These are phyloP conservation scores for Populus hybrid DNA, from an alignment of 441 rosid genomes.

Conservation along the genomic window DNA sequence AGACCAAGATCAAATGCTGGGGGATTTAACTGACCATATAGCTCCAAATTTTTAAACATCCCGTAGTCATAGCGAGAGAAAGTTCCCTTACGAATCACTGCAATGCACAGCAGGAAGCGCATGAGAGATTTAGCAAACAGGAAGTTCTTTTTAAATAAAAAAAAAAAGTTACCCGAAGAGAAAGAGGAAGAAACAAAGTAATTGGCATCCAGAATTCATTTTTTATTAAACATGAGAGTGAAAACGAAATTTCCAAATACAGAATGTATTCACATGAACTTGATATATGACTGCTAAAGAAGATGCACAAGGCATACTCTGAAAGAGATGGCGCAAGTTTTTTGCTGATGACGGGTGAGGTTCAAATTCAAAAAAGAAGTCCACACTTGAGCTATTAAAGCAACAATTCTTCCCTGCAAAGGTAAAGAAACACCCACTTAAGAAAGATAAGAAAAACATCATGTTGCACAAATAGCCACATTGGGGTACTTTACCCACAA, in stretches of 20 bases:
- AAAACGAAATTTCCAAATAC: background rate
- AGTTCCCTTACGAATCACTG: conserved; percentile 90
- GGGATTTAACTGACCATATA: conserved; percentile 56
- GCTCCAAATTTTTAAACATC: conserved; percentile 47
- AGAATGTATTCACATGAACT: conserved; percentile 1
- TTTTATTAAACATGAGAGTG: background rate
- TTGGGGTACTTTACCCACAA: background rate
- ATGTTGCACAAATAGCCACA: background rate
- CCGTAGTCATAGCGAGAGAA: conserved; percentile 81
- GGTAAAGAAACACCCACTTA: background rate
- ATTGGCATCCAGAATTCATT: background rate
- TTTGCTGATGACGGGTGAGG: conserved; percentile 91
- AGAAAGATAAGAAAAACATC: background rate
- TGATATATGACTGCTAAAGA: conserved; percentile 5
- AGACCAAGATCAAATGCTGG: conserved; percentile 60
- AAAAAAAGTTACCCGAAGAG: background rate
- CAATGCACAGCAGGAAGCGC: background rate
- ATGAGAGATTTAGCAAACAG: background rate
- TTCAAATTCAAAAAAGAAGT: conserved; percentile 66
- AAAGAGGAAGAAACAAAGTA: background rate
- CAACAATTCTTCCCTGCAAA: conserved; percentile 81
- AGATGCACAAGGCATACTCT: conserved; percentile 46
- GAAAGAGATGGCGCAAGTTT: conserved; percentile 88
- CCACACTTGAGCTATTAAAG: conserved; percentile 59
- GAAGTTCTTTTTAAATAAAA: background rate